Percentiles rank a stretch among this genome's conserved stretches.
Conservation (phyloP, 2,329 filamentous ascomycete species). For the Exutisphaerella laricina region DNA sequence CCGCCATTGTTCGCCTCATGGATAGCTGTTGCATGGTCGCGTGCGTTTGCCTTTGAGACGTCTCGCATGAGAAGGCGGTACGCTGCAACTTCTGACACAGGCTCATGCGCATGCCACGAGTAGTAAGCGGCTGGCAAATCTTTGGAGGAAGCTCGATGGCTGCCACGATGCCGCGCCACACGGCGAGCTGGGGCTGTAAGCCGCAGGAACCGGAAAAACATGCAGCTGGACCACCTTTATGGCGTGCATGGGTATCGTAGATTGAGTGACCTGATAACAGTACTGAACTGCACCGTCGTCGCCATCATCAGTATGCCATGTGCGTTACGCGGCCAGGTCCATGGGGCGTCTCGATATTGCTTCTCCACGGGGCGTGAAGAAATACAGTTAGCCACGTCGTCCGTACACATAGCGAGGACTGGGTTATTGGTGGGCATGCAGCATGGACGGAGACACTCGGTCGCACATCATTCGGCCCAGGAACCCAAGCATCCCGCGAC, state of each 20-base stretch:
- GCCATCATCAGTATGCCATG: slow-evolving; percentile 1
- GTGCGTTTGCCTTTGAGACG: neutral
- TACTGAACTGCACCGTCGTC: neutral
- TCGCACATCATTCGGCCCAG: slow-evolving; percentile 5
- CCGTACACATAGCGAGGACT: neutral
- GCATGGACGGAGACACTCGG: slow-evolving; percentile 2
- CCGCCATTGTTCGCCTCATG: neutral
- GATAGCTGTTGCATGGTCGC: no score
- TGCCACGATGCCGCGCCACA: slow-evolving; percentile 14
- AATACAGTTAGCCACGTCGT: neutral
- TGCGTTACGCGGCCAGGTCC: neutral
- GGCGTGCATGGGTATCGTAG: no score
- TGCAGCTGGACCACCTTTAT: slow-evolving; percentile 3
- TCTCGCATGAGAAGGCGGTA: slow-evolving; percentile 2
- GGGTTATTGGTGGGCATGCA: neutral
- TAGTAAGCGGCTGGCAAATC: slow-evolving; percentile 3
- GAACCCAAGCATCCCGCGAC: slow-evolving; percentile 4
- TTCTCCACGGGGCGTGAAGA: neutral
- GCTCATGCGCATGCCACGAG: slow-evolving; percentile 3
- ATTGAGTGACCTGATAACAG: no score
- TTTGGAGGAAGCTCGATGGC: neutral
- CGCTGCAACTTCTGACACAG: slow-evolving; percentile 1
- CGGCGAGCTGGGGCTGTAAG: slow-evolving; percentile 6
- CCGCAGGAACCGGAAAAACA: slow-evolving; percentile 17
- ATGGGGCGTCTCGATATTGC: neutral